phyloP scores from a whole-genome alignment of 2,329 filamentous ascomycete genomes.

The Neonectria sp. region DNA sequence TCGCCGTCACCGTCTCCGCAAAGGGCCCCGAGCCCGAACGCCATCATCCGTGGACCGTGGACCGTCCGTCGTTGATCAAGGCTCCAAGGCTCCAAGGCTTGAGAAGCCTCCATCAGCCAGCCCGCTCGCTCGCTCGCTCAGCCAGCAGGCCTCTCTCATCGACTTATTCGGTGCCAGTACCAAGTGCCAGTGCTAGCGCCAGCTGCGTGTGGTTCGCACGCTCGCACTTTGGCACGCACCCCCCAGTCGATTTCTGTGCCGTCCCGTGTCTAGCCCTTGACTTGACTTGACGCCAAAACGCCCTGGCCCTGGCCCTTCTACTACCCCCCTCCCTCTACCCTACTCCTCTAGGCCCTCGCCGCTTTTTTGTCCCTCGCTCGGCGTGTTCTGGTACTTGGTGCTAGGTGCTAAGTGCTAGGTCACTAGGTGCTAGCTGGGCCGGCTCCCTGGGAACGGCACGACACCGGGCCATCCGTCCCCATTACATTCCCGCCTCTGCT shows the following conservation, averaged over 20 bases:
- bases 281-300: conserved; percentile 26
- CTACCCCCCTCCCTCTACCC: conserved; percentile 3
- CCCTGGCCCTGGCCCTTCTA: conserved; percentile 21
- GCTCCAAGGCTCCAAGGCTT: conserved; percentile 5
- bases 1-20: conserved; percentile 14
- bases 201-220: conserved; percentile 13
- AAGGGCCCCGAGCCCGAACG: conserved; percentile 14
- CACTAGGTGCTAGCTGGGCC: conserved; percentile 47
- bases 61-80: background rate
- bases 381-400: conserved; percentile 35
- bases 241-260: conserved; percentile 24
- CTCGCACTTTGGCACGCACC: conserved; percentile 1
- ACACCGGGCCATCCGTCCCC: conserved; percentile 56
- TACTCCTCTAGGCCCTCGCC: conserved; percentile 4
- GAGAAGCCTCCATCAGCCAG: conserved; percentile 15
- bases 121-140: background rate
- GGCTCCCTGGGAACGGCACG: conserved; percentile 56
- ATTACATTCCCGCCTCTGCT: conserved; percentile 55
- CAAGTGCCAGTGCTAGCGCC: conserved; percentile 6
- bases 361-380: conserved; percentile 20
- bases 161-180: conserved; percentile 14
- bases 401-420: conserved; percentile 14
- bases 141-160: conserved; percentile 11
- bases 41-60: conserved; percentile 10
- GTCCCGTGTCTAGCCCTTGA: conserved; percentile 28